Percentiles rank a stretch among this genome's conserved stretches.
Conservation (phyloP, 2,329 filamentous ascomycete species). For the Purpureocillium takamizusanense region DNA sequence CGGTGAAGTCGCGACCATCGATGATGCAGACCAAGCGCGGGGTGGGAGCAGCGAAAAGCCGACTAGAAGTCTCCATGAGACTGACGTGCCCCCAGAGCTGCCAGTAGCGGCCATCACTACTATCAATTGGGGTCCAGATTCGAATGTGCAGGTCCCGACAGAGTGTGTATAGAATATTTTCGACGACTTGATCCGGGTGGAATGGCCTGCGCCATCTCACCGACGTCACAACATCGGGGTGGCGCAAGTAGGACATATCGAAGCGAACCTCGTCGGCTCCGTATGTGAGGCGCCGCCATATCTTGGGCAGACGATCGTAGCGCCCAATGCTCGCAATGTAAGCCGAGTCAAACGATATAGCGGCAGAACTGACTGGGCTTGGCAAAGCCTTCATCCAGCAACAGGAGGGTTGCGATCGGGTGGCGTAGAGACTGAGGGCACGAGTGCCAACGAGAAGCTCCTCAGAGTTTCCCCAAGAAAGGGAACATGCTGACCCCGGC, state of each 20-base stretch:
- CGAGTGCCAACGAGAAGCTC: conserved; percentile 74
- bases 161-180: conserved; percentile 85
- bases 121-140: conserved; percentile 74
- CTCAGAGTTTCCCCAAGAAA: conserved; percentile 83
- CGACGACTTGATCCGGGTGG: conserved; percentile 66
- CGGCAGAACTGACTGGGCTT: conserved; percentile 62
- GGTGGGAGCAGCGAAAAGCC: conserved; percentile 12
- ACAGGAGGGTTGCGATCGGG: conserved; percentile 36
- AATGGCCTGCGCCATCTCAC: conserved; percentile 78
- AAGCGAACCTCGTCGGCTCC: conserved; percentile 77
- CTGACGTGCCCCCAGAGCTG: conserved; percentile 77
- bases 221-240: conserved; percentile 70
- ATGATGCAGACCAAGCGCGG: conserved; percentile 59
- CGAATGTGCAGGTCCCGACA: conserved; percentile 73
- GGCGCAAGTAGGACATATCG: conserved; percentile 83
- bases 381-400: conserved; percentile 72
- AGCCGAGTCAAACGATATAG: conserved; percentile 77
- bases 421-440: conserved; percentile 59
- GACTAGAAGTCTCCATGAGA: conserved; percentile 59
- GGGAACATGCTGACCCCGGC: conserved; percentile 26
- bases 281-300: conserved; percentile 84
- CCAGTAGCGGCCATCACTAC: conserved; percentile 61
- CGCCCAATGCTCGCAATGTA: conserved; percentile 75
- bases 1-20: conserved; percentile 69
- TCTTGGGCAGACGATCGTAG: conserved; percentile 77